phyloP scores from a whole-genome alignment of 768 basidiomycete genomes.

The Melanogaster broomeanus region DNA sequence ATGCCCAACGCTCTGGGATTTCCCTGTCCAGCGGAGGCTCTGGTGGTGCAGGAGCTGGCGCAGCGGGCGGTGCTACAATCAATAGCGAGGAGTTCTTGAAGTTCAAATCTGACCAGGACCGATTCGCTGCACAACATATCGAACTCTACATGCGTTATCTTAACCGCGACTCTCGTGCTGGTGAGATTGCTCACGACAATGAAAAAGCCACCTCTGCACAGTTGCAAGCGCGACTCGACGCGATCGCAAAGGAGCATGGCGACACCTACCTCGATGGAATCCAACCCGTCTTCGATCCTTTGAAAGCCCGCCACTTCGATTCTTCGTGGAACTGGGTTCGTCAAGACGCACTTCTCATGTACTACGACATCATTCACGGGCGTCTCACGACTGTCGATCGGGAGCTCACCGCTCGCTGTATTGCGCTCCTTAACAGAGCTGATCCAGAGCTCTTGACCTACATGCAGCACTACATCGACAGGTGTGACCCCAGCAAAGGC shows the following conservation, averaged over 20 bases:
- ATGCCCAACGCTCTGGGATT: conserved; percentile 89
- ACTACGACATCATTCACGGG: conserved; percentile 97
- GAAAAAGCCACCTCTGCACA: conserved; percentile 74
- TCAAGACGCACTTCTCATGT: conserved; percentile 95
- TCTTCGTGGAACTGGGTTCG: conserved; percentile 99
- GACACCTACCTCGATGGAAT: conserved; percentile 93
- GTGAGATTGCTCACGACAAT: conserved; percentile 85
- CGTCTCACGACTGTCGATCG: conserved; percentile 92
- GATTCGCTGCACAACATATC: conserved; percentile 89
- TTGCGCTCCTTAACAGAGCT: conserved; percentile 96
- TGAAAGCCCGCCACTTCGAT: conserved; percentile 98
- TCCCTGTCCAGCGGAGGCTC: conserved; percentile 71
- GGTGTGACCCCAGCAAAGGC: conserved; percentile 76
- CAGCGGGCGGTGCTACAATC: conserved; percentile 79
- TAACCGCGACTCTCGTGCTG: conserved; percentile 88
- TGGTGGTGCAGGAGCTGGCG: conserved; percentile 59
- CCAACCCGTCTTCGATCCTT: conserved; percentile 89
- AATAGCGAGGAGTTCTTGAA: conserved; percentile 98
- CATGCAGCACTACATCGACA: conserved; percentile 95
- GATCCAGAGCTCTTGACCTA: conserved; percentile 89
- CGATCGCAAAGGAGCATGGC: conserved; percentile 89
- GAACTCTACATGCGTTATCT: conserved; percentile 98
- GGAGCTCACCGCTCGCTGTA: conserved; percentile 96
- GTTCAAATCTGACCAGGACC: conserved; percentile 92
- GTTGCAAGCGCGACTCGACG: conserved; percentile 86